Evolutionary conservation across 495 filamentous ascomycete genomes (phyloP).

Genomic region (Chaetomidium leptoderma): DNA sequence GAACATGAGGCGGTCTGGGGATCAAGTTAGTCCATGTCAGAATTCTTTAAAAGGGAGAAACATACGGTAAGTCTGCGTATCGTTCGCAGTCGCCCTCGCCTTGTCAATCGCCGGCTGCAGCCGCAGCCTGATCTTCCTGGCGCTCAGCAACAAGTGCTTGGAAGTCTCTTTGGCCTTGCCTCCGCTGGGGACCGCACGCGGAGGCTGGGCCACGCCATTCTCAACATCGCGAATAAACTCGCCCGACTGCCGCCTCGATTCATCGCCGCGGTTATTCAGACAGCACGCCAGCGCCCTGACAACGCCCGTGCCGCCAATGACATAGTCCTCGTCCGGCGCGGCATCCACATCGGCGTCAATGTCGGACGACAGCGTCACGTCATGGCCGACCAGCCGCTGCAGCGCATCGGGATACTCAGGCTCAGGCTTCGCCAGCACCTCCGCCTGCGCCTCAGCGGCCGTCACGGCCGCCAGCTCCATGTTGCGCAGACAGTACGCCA

Average conservation of each 20-base stretch:
- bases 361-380: slow-evolving; percentile 54
- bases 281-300: slow-evolving; percentile 91
- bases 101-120: slow-evolving; percentile 81
- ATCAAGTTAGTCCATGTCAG: not conserved
- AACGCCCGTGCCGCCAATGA: slow-evolving; percentile 91
- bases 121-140: slow-evolving; percentile 77
- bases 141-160: slow-evolving; percentile 77
- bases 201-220: slow-evolving; percentile 21
- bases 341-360: slow-evolving; percentile 62
- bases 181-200: slow-evolving; percentile 14
- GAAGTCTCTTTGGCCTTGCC: slow-evolving; percentile 87
- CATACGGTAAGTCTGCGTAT: slow-evolving; percentile 72
- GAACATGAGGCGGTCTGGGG: slow-evolving; percentile 73
- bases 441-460: slow-evolving; percentile 22
- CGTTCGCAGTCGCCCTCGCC: slow-evolving; percentile 51
- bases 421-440: slow-evolving; percentile 35
- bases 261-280: slow-evolving; percentile 67
- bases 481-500: slow-evolving; percentile 89
- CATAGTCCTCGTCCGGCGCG: slow-evolving; percentile 87
- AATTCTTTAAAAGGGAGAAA: slow-evolving; percentile 17
- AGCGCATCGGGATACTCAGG: slow-evolving; percentile 52
- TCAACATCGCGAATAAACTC: slow-evolving; percentile 43
- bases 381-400: slow-evolving; percentile 55
- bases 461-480: slow-evolving; percentile 52
- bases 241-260: slow-evolving; percentile 46